Evolutionary conservation across 2,329 filamentous ascomycete genomes (phyloP).

Genomic region (Talaromyces sp.): DNA sequence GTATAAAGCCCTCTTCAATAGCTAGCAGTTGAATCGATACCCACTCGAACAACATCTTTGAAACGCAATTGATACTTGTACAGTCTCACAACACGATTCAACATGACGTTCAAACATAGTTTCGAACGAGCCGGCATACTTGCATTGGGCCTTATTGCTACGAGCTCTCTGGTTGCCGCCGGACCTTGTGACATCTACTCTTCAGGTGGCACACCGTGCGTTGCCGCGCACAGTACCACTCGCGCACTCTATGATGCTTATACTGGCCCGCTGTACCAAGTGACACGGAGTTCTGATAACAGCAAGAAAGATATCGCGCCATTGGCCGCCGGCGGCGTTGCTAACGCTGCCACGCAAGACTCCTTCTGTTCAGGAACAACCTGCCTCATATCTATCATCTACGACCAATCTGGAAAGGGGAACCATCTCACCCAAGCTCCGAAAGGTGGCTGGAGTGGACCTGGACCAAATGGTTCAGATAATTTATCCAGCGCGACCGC

Average conservation of each 20-base stretch:
- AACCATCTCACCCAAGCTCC: constrained; percentile 14
- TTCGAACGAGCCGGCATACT: neutral
- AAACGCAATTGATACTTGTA: neutral
- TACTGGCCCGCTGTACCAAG: constrained; percentile 9
- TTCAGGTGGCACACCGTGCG: constrained; percentile 13
- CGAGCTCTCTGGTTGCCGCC: constrained; percentile 5
- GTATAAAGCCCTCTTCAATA: neutral
- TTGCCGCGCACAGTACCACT: constrained; percentile 16
- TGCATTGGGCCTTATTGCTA: constrained; percentile 2
- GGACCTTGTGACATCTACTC: constrained; percentile 15
- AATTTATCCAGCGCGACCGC: constrained; percentile 8
- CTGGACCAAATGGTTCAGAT: constrained; percentile 1
- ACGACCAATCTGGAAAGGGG: constrained; percentile 12
- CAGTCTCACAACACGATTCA: neutral
- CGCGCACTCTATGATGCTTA: constrained; percentile 6
- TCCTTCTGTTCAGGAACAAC: constrained; percentile 11
- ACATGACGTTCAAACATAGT: neutral
- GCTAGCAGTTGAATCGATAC: neutral
- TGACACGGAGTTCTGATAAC: constrained; percentile 4
- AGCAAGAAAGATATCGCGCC: neutral
- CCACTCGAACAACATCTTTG: neutral
- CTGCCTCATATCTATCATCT: constrained; percentile 15
- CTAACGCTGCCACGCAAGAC: constrained; percentile 5
- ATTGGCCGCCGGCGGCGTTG: constrained; percentile 6
- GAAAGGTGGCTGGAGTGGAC: neutral